Percentiles rank a stretch among this genome's conserved stretches.
These are phyloP conservation scores for Fagopyrum homotropicum DNA, from an alignment of 148 eudicot species.

Conservation along the genomic window DNA sequence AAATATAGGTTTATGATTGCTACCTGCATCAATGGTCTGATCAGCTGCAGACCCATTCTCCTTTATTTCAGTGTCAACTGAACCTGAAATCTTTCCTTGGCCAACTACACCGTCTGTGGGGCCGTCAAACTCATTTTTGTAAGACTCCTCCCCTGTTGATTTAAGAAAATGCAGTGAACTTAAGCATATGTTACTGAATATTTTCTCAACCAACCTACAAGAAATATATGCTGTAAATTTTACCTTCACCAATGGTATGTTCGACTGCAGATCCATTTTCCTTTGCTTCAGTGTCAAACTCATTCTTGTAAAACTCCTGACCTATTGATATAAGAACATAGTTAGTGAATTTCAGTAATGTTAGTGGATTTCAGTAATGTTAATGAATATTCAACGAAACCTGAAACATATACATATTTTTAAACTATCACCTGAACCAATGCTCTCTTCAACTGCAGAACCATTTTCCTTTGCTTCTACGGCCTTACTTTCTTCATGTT, in stretches of 20 bases:
- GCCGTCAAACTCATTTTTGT: neutral
- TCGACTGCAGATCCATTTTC: neutral
- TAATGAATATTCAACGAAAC: neutral
- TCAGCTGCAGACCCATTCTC: conserved; percentile 3
- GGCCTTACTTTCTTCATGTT: neutral
- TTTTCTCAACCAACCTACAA: neutral
- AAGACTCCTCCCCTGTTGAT: neutral
- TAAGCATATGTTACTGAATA: neutral
- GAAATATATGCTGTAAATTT: neutral
- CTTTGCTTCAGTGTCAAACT: neutral
- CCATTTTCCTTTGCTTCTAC: conserved; percentile 11
- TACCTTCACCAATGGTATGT: neutral
- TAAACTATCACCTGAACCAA: neutral
- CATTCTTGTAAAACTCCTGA: neutral
- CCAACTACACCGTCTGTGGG: too few species aligned
- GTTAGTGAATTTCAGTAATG: neutral
- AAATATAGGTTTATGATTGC: neutral
- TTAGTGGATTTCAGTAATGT: neutral
- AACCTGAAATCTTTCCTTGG: too few species aligned
- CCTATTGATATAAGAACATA: neutral
- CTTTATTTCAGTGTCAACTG: neutral
- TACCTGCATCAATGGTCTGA: neutral
- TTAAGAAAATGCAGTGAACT: neutral
- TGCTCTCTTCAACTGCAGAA: neutral
- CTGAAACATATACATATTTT: neutral